Evolutionary conservation across 2,329 filamentous ascomycete genomes (phyloP).

Genomic region (Juglanconis oblonga): DNA sequence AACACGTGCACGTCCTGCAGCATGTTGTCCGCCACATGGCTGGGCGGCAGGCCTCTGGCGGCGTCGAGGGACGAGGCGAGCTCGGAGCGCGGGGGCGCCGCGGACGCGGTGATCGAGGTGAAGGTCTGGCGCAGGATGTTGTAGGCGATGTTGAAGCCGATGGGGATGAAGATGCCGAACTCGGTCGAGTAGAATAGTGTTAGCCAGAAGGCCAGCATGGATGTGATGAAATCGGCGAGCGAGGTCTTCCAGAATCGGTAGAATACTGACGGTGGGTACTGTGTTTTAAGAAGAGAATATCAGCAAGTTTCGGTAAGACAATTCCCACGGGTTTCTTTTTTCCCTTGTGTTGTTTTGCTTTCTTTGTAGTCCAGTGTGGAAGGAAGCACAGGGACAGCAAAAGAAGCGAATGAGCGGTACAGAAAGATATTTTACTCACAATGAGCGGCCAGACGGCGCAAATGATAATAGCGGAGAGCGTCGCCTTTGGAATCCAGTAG

Average conservation of each 20-base stretch:
- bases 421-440: neutral
- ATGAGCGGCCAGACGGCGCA: constrained; percentile 63
- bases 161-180: constrained; percentile 56
- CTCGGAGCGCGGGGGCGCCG: constrained; percentile 27
- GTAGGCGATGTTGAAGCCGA: constrained; percentile 63
- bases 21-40: constrained; percentile 30
- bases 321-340: too few relatives aligned
- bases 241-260: constrained; percentile 63
- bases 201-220: constrained; percentile 63
- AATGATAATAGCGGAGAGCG: constrained; percentile 64
- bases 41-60: constrained; percentile 21
- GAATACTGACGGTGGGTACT: constrained; percentile 53
- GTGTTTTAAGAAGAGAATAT: neutral
- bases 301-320: too few relatives aligned
- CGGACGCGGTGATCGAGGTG: constrained; percentile 34
- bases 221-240: constrained; percentile 60
- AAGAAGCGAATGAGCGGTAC: too few relatives aligned
- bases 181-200: constrained; percentile 60
- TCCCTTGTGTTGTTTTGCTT: too few relatives aligned
- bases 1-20: constrained; percentile 50
- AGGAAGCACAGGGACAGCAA: too few relatives aligned
- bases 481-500: constrained; percentile 67
- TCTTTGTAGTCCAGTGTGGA: too few relatives aligned
- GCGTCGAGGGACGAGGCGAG: constrained; percentile 25
- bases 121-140: constrained; percentile 59